Evolutionary conservation across 2,329 filamentous ascomycete genomes (phyloP), one percentile per base, ranked within the genome.

Genomic region (Periconia macrospinosa): DNA sequence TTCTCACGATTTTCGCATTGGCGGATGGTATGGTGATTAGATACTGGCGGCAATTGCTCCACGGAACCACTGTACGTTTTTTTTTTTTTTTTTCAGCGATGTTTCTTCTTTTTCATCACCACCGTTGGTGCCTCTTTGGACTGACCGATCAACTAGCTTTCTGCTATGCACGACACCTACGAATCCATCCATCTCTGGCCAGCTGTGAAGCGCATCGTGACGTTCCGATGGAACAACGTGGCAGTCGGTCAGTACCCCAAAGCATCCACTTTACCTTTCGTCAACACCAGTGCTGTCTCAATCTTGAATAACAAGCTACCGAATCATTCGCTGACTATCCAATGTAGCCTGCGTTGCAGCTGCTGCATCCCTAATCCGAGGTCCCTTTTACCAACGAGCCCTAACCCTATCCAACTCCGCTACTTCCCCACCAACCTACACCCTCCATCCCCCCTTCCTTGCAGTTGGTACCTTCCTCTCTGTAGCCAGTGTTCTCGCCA

Each of bases 321-420:
- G 19, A 3, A 10, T 27, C 8, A 27, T 27, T 5, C 23, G 23
- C 23, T 27, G 5, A 18, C 33, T 23, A 35, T 45, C 19, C 18
- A 23, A 19, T 30, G 14, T 35, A 59, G 61, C 61, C 11, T 61
- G 58, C 43, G 23, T 63, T 30, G 30, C 62, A 6, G 48, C 56
- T 14, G 43, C 50, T 10, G 6, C 59, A 3, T 62, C 63, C 1
- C 45, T 57, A 35, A 19, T 51, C 10, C 41, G 65, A 41, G 63
- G 63, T 1, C 65, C 65, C 9, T 40, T 66, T 1, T 62, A 66
- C 20, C 65, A 67, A 52, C 59, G 65, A 41, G 49, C 60, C 13
- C 50, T 62, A 15, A 55, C 53, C 1, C 17, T 63, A 30, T 54
- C 15, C 20, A 49, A 17, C 18, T 27, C 43, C 27, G 44, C 41